Evolutionary conservation across 441 rosid genomes (phyloP).

Genomic region (Erodium chrysanthum): DNA sequence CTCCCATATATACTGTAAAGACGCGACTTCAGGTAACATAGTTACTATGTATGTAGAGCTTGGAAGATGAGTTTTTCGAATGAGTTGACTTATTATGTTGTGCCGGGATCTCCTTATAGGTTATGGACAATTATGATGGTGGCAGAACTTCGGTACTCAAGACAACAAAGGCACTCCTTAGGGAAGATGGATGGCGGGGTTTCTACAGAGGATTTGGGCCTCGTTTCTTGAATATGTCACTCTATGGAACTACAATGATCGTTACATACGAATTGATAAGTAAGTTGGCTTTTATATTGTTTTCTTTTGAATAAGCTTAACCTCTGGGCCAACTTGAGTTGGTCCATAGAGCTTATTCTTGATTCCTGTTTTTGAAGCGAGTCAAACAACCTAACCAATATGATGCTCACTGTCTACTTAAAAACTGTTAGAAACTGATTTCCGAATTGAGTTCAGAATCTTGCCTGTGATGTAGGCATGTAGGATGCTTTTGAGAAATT

Average conservation of each 20-base stretch:
- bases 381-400: too few species aligned
- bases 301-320: not conserved
- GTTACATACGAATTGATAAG: constrained; percentile 60
- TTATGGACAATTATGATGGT: constrained; percentile 45
- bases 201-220: constrained; percentile 58
- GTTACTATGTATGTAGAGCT: not conserved
- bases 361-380: not conserved
- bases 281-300: constrained; percentile 21
- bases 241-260: constrained; percentile 62
- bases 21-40: constrained; percentile 51
- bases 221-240: constrained; percentile 54
- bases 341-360: not conserved
- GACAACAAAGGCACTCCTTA: constrained; percentile 37
- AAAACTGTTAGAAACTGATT: too few species aligned
- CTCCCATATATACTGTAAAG: constrained; percentile 56
- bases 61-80: not conserved
- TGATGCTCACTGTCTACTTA: too few species aligned
- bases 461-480: too few species aligned
- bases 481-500: too few species aligned
- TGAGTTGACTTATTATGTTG: not conserved
- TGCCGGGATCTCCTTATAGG: constrained; percentile 18
- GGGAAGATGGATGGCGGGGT: constrained; percentile 62
- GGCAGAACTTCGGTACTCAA: constrained; percentile 54
- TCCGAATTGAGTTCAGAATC: too few species aligned
- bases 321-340: too few species aligned